Conservation (phyloP, 768 basidiomycete species). For the Mycena kentingensis region DNA sequence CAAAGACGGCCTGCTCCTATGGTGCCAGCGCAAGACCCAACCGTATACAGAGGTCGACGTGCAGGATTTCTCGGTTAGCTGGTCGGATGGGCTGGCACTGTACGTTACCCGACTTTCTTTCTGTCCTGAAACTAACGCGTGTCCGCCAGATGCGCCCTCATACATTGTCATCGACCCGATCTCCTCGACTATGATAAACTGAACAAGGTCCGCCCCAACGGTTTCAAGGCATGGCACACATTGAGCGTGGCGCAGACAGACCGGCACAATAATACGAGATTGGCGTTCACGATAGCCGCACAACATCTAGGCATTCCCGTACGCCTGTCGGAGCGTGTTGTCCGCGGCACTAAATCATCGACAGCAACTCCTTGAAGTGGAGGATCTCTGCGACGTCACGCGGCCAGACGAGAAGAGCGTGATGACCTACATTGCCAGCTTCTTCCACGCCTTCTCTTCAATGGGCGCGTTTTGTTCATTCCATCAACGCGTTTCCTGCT, state of each 20-base stretch:
- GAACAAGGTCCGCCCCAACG: conserved; percentile 61
- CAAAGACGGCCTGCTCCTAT: conserved; percentile 93
- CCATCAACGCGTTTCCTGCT: conserved; percentile 12
- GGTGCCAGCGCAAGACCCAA: conserved; percentile 97
- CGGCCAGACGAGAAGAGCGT: conserved; percentile 94
- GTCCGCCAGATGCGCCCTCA: conserved; percentile 93
- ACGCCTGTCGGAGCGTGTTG: conserved; percentile 30
- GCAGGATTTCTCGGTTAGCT: conserved; percentile 89
- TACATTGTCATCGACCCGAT: conserved; percentile 97
- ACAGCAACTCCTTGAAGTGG: conserved; percentile 94
- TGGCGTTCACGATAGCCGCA: conserved; percentile 88
- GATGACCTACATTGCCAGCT: conserved; percentile 98
- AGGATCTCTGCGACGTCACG: conserved; percentile 87
- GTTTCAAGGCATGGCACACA: conserved; percentile 13
- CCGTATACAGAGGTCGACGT: conserved; percentile 92
- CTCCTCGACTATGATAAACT: conserved; percentile 86
- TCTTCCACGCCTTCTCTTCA: conserved; percentile 96
- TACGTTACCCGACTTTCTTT: conserved; percentile 42
- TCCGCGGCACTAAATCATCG: background rate
- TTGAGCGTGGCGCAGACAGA: conserved; percentile 53
- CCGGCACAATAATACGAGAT: conserved; percentile 77
- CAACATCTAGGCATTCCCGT: conserved; percentile 91
- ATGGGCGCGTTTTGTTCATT: conserved; percentile 65
- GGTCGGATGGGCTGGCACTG: conserved; percentile 96
- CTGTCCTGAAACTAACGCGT: conserved; percentile 2